Evolutionary conservation across 768 basidiomycete species (phyloP), one percentile per base, ranked within the genome.

Genomic region (Phaeolepiota aurea): DNA sequence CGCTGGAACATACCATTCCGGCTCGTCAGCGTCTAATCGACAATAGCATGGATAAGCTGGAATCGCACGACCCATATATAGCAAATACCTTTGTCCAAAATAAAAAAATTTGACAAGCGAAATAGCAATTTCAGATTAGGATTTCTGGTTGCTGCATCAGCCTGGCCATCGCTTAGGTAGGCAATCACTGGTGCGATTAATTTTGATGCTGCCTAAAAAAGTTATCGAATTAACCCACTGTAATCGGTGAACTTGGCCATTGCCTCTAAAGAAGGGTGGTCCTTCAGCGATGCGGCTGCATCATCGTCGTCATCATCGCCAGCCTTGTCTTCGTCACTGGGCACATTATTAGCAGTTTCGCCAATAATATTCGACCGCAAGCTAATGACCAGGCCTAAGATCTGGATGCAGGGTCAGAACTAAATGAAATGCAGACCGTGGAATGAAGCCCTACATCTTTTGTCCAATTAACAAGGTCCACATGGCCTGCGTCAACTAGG

Each of bases 1-100:
- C 5, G 79, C 73, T 20, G 93, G 91, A 37, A 96, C 72, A 46
- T 77, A 80, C 91, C 92, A 98, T 56, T 89, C 77, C 20, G 82
- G 62, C 52, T 87, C 86, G 20, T 82, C 77, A 20, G 71, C 73
- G 49, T 74, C 84, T 84, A 30, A 38, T 16, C 10, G 40, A 42
- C 19, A 38, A 21, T 33, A 30, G 35, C 48, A n/a, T 43, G 41
- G 14, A 18, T 20, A 41, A n/a, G 12, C 20, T 14, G 37, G 14
- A 3, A 36, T 31, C 28, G 37, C 3, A 20, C 28, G 13, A 13
- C 12, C 14, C n/a, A 16, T 20, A 41, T 33, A 23, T 12, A 43
- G 41, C 41, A 48, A 71, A 37, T 49, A 87, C 90, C 76, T 55
- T 88, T 79, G 40, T 78, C 72, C 9, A 71, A 58, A 34, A 82